Percentiles rank a stretch among this genome's conserved stretches.
These are phyloP conservation scores for Apiotrichum gamsii DNA, from an alignment of 1,284 basidiomycete species.

Conservation along the genomic window DNA sequence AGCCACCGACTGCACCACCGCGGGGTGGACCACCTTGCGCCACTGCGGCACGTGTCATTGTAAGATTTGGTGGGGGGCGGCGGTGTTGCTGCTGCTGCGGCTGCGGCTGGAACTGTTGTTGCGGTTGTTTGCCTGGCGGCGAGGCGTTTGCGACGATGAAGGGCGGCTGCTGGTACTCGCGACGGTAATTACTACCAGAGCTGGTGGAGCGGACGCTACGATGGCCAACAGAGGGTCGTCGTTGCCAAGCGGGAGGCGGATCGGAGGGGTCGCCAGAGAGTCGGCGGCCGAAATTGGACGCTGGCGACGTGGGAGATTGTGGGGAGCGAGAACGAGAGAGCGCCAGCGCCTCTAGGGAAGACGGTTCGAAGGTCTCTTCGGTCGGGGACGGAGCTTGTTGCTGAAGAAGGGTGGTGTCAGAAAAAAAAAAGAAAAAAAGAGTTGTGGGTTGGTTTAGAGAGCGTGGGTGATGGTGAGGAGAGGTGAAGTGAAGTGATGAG, in stretches of 20 bases:
- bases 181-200: too few species aligned
- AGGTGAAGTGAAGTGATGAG: neutral
- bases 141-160: neutral
- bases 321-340: conserved; percentile 13
- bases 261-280: conserved; percentile 39
- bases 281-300: conserved; percentile 15
- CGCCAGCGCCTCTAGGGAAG: conserved; percentile 9
- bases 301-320: conserved; percentile 16
- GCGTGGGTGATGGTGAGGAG: too few species aligned
- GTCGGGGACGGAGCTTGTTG: conserved; percentile 17
- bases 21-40: too few species aligned
- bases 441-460: neutral
- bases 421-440: neutral
- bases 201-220: neutral
- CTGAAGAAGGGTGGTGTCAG: conserved; percentile 5
- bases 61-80: conserved; percentile 13
- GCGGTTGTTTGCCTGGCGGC: neutral
- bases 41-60: conserved; percentile 14
- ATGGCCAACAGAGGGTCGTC: conserved; percentile 16
- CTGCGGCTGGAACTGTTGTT: neutral
- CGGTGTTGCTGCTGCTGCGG: conserved; percentile 7
- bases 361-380: conserved; percentile 6
- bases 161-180: too few species aligned
- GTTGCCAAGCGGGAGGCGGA: conserved; percentile 42
- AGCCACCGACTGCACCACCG: too few species aligned